Percentiles rank a stretch among this genome's conserved stretches.
phyloP scores from a whole-genome alignment of 108 stramenopile species.

The Heterococcus sp. region DNA sequence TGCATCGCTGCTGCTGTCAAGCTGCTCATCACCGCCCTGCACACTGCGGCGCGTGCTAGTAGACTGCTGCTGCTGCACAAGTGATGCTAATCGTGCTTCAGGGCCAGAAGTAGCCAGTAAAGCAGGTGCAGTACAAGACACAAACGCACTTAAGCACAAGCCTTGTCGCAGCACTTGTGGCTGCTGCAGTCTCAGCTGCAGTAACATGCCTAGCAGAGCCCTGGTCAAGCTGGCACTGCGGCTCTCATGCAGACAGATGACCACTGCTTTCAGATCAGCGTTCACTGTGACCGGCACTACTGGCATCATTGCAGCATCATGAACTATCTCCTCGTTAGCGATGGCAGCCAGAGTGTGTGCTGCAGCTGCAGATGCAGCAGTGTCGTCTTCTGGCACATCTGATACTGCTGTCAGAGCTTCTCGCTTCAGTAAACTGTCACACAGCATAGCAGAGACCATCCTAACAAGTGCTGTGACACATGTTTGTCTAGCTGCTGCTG shows the following conservation, averaged over 20 bases:
- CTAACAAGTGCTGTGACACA: neutral
- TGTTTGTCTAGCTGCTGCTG: neutral
- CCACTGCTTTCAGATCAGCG: slow-evolving; percentile 10
- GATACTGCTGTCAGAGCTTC: neutral
- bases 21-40: too few species aligned
- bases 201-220: slow-evolving; percentile 17
- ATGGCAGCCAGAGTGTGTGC: neutral
- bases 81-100: too few species aligned
- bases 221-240: slow-evolving; percentile 11
- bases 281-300: too few species aligned
- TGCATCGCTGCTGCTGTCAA: too few species aligned
- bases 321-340: neutral
- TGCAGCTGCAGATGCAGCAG: neutral
- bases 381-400: neutral
- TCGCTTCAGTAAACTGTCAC: neutral
- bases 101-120: neutral
- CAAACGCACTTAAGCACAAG: slow-evolving; percentile 2
- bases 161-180: slow-evolving; percentile 4
- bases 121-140: neutral
- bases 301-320: too few species aligned
- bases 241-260: slow-evolving; percentile 26
- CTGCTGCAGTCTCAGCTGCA: slow-evolving; percentile 8
- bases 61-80: too few species aligned
- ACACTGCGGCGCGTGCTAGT: too few species aligned
- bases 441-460: neutral